These are phyloP conservation scores for Microsporum canis DNA, from an alignment of 2,329 filamentous ascomycete species.

Conservation along the genomic window DNA sequence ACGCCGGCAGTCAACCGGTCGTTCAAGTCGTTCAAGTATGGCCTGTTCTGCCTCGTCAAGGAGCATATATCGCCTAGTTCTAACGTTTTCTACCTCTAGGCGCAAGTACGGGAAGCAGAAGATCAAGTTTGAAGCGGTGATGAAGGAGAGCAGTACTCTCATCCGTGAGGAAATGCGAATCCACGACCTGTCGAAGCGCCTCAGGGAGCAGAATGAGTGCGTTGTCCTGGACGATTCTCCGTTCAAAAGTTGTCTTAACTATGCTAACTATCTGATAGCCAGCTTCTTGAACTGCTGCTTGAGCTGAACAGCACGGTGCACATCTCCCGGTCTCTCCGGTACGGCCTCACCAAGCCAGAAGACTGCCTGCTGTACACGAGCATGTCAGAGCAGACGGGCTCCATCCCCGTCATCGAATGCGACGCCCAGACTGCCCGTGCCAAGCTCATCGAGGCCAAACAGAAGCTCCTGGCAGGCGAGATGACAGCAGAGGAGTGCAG, in stretches of 20 bases:
- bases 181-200: slow-evolving; percentile 64
- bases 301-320: slow-evolving; percentile 79
- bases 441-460: slow-evolving; percentile 30
- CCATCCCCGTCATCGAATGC: slow-evolving; percentile 23
- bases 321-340: slow-evolving; percentile 61
- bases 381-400: slow-evolving; percentile 26
- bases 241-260: background rate
- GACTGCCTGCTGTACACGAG: slow-evolving; percentile 33
- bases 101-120: slow-evolving; percentile 92
- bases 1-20: slow-evolving; percentile 39
- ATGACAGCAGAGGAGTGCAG: slow-evolving; percentile 28
- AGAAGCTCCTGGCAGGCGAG: slow-evolving; percentile 26
- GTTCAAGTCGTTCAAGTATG: slow-evolving; percentile 57
- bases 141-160: slow-evolving; percentile 51
- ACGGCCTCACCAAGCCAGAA: slow-evolving; percentile 49
- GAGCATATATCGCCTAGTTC: background rate
- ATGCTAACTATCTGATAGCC: slow-evolving; percentile 41
- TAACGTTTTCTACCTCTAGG: slow-evolving; percentile 18
- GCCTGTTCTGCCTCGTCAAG: background rate
- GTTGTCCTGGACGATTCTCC: slow-evolving; percentile 21
- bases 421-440: slow-evolving; percentile 25
- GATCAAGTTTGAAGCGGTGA: slow-evolving; percentile 67
- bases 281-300: slow-evolving; percentile 74
- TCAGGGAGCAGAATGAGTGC: slow-evolving; percentile 89
- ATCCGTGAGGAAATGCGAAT: slow-evolving; percentile 75